Evolutionary conservation across 2,329 filamentous ascomycete genomes (phyloP), one percentile per base, ranked within the genome.

Genomic region (Colletotrichum graminicola): DNA sequence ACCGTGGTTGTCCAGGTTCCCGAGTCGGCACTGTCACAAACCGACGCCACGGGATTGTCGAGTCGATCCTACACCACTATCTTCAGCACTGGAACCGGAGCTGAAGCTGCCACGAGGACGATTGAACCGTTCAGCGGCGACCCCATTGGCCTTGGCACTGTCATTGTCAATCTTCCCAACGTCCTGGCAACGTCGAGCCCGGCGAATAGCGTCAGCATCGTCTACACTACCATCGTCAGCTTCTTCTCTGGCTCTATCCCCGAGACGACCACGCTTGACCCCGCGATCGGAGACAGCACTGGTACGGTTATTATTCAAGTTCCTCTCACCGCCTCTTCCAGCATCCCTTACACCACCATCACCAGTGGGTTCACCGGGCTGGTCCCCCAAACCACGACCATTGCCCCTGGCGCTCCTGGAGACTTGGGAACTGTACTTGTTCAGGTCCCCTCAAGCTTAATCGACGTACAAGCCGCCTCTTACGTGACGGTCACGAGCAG

Each of bases 1-100:
- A 72, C 69, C 34, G 49, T 72, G 5, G 14, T 72, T 18, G 29
- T 72, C 10, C 45, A 62, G 45, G 26, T 68, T 16, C 49, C 45
- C 7, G 8, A 39, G 36, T 39, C 36, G 36, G 3, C 29, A 29
- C 4, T 29, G 29, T 29, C 29, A 29, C 2, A 4, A 2, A 29
- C 18, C 29, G 41, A 43, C 12, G n/a, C 18, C 12, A 21, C 18
- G 3, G 26, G 6, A 10, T 10, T 7, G 16, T 16, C 51, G 18
- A 54, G 18, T 10, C 51, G 29, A 34, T 34, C 51, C 21, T 68
- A 55, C 41, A 64, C 51, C 21, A 67, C 64, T 2, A 29, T 67
- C 12, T 59, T 67, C 12, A 67, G 47, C 64, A 57, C 43, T 2
- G 60, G 41, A 14, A 47, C 41, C 12, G 67, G 67, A 18, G 29